A percentile compares a stretch with the other conserved stretches of the same genome.
Conservation (phyloP, 2,329 filamentous ascomycete genomes). For the Colletotrichum tabaci region DNA sequence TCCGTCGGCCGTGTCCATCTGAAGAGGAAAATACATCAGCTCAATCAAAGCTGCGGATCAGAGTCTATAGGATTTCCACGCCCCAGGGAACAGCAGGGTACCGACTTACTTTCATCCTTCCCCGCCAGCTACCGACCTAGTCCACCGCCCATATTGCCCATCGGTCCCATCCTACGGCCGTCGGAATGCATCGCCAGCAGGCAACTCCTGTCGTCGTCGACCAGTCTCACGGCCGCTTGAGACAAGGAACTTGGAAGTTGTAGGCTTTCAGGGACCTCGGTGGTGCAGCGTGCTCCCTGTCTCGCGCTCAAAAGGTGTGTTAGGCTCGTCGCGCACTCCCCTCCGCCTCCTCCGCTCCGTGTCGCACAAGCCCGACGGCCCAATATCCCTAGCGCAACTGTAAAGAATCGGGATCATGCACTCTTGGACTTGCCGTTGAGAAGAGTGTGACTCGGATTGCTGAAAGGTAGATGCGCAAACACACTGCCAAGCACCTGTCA, state of each 20-base stretch:
- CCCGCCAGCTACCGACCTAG: not conserved
- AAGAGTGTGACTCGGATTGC: not conserved
- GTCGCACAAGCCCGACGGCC: conserved; percentile 14
- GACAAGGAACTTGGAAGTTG: conserved; percentile 17
- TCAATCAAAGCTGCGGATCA: not conserved
- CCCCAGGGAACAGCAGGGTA: conserved; percentile 7
- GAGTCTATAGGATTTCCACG: conserved; percentile 10
- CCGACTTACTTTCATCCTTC: not conserved
- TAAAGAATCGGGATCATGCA: conserved; percentile 17
- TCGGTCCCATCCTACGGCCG: conserved; percentile 16
- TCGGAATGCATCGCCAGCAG: conserved; percentile 1
- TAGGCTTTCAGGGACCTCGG: conserved; percentile 7
- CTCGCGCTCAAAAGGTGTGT: conserved; percentile 2
- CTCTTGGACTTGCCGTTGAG: conserved; percentile 11
- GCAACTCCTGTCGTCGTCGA: conserved; percentile 5
- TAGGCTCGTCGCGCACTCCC: conserved; percentile 12
- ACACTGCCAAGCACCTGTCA: conserved; percentile 7
- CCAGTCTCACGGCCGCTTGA: not conserved
- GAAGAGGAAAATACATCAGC: not conserved
- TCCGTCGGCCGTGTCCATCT: not conserved
- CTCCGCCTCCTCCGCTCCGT: conserved; percentile 18
- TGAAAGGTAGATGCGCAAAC: not conserved
- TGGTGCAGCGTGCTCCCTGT: conserved; percentile 6
- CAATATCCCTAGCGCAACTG: conserved; percentile 12
- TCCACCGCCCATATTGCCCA: not conserved